Percentiles rank a stretch among this genome's conserved stretches.
These are phyloP conservation scores for Yarrowia galli DNA, from an alignment of 1,139 yeast species.

Conservation along the genomic window DNA sequence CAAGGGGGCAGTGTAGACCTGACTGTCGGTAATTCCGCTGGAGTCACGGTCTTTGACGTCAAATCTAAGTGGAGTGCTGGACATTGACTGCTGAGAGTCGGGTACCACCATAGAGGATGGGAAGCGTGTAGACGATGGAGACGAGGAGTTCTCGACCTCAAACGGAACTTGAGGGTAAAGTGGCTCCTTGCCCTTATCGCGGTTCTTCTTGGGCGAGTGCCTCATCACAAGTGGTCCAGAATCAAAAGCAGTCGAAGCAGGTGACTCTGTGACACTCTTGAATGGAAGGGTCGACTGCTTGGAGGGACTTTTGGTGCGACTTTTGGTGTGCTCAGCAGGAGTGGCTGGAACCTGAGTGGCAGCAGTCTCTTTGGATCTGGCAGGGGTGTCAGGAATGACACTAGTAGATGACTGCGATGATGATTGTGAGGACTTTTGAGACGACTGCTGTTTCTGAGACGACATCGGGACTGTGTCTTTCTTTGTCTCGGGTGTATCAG, in stretches of 20 bases:
- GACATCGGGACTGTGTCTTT: not conserved
- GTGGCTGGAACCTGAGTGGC: not conserved
- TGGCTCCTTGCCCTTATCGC: not conserved
- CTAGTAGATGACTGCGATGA: not conserved
- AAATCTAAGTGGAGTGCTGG: not conserved
- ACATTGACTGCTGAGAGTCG: not conserved
- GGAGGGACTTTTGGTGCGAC: not conserved
- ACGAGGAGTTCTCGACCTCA: not conserved
- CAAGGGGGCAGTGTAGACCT: not conserved
- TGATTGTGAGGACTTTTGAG: not conserved
- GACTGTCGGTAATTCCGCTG: slow-evolving; percentile 1
- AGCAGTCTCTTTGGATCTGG: not conserved
- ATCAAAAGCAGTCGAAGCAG: not conserved
- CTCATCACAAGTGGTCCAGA: not conserved
- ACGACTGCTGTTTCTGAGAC: not conserved
- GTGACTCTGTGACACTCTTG: not conserved
- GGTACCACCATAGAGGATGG: not conserved
- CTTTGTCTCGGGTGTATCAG: not conserved
- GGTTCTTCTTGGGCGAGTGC: not conserved
- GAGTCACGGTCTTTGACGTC: not conserved
- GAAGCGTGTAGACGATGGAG: slow-evolving; percentile 5
- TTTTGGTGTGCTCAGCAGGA: not conserved
- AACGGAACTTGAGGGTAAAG: not conserved
- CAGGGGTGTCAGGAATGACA: slow-evolving; percentile 3
- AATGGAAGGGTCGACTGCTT: not conserved